A percentile compares a stretch with the other conserved stretches of the same genome.
Evolutionary conservation across 306 rosid species (phyloP).

Genomic region (Malus sieversii): DNA sequence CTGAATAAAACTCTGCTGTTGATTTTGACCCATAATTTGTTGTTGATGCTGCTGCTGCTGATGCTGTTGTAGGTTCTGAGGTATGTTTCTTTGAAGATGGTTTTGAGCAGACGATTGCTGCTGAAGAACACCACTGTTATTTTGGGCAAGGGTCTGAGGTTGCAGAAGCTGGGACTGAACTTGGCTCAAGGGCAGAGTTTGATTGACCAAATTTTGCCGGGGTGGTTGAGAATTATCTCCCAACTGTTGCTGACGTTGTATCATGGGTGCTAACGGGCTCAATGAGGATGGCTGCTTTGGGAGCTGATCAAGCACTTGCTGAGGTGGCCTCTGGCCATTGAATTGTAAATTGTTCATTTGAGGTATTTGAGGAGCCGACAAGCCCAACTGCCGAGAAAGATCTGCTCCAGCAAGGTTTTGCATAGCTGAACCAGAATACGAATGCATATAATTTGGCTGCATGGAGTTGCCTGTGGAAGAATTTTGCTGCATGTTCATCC

Average conservation of each 20-base stretch:
- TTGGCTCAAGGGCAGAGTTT: slow-evolving; percentile 49
- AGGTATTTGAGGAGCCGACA: slow-evolving; percentile 52
- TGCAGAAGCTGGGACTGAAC: slow-evolving; percentile 61
- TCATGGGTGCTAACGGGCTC: slow-evolving; percentile 42
- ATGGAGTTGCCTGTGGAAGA: slow-evolving; percentile 54
- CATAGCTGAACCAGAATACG: slow-evolving; percentile 53
- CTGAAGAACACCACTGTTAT: slow-evolving; percentile 45
- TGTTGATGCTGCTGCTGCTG: slow-evolving; percentile 44
- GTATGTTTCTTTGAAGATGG: slow-evolving; percentile 46
- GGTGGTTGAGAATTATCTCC: slow-evolving; percentile 48
- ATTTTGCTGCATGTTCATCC: slow-evolving; percentile 97
- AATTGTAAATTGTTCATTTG: slow-evolving; percentile 57
- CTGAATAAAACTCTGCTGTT: slow-evolving; percentile 51
- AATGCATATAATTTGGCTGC: slow-evolving; percentile 61
- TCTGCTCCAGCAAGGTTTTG: slow-evolving; percentile 66
- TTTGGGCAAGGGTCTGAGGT: slow-evolving; percentile 58
- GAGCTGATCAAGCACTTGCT: slow-evolving; percentile 68
- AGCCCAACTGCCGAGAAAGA: slow-evolving; percentile 63
- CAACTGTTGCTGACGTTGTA: slow-evolving; percentile 55
- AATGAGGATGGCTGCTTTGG: slow-evolving; percentile 43
- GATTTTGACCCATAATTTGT: slow-evolving; percentile 48
- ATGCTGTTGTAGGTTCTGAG: slow-evolving; percentile 46
- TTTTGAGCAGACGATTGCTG: slow-evolving; percentile 58
- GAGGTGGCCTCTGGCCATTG: slow-evolving; percentile 54
- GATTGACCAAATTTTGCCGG: slow-evolving; percentile 50